These are phyloP conservation scores for Trichoderma brevicompactum DNA, from an alignment of 2,329 filamentous ascomycete species.

Conservation along the genomic window DNA sequence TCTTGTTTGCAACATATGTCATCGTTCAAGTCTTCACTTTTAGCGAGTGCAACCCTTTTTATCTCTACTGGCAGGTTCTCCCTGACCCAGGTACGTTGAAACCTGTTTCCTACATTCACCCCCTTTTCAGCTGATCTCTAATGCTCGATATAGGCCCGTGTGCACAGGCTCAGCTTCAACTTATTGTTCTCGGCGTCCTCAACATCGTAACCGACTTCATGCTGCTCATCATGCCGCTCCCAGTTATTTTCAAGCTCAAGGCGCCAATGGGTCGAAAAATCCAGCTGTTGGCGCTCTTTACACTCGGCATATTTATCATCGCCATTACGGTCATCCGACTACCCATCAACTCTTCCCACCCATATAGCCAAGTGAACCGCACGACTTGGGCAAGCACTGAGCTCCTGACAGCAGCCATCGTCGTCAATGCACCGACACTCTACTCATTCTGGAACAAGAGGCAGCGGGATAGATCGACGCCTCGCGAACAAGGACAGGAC, in stretches of 20 bases:
- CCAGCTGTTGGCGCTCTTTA: constrained; percentile 42
- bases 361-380: constrained; percentile 43
- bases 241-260: constrained; percentile 38
- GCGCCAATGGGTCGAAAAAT: constrained; percentile 39
- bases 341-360: constrained; percentile 43
- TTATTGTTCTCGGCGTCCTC: constrained; percentile 41
- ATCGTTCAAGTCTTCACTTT: constrained; percentile 42
- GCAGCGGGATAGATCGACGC: constrained; percentile 31
- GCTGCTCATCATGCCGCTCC: constrained; percentile 36
- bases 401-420: constrained; percentile 40
- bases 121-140: not conserved
- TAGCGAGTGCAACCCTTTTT: constrained; percentile 50
- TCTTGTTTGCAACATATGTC: constrained; percentile 40
- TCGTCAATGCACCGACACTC: constrained; percentile 47
- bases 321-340: constrained; percentile 46
- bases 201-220: constrained; percentile 43
- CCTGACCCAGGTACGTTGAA: constrained; percentile 43
- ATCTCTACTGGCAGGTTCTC: constrained; percentile 61
- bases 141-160: constrained; percentile 34
- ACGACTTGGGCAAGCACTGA: constrained; percentile 47
- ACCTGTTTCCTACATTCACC: not conserved
- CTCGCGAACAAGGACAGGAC: not conserved
- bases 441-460: constrained; percentile 43
- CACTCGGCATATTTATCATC: constrained; percentile 47
- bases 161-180: constrained; percentile 40